Base-by-base conservation (phyloP, 306 rosid genomes). In the Inga leiocalycina region DNA sequence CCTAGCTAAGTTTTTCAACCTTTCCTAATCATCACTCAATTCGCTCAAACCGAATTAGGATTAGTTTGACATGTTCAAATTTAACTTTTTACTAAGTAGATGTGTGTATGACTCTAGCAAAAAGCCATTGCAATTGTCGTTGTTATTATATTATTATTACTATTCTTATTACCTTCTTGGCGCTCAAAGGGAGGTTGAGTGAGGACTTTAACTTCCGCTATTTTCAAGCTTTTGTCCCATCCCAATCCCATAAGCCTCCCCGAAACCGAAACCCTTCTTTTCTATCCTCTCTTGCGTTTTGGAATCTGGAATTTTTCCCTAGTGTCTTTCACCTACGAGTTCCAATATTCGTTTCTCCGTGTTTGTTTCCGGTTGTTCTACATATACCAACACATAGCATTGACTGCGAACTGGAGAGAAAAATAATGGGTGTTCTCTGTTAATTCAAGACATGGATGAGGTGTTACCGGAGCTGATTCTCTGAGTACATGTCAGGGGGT, bases 181-280 rank as follows among this genome's bases (percentile, higher is more conserved):
- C 81, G 46, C 45, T 81, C 84, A 75, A 75, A 75, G 43, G 62
- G 67, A 48, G 22, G 61, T 75, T 82, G 81, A 79, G 76, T 74
- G 71, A 79, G 78, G 90, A 85, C 85, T 80, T 85, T 79, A 79
- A 71, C 83, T 84, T 87, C 84, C 74, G 69, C 41, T 30, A n/a
- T 32, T 80, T 84, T 64, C 88, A 84, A 78, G 69, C 86, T 79
- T n/a, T 64, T 79, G 74, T 71, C 61, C 81, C 82, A 61, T 61
- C 82, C 84, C 24, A 16, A 27, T 17, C 41, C 76, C 78, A 5
- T 1, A 72, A 73, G 35, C 35, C 44, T 27, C 69, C 16, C 35
- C 61, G 10, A 71, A 43, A n/a, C 45, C 8, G 11, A 73, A 48
- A 48, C 9, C 41, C 35, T 27, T 22, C 72, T 72, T 66, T 59